Evolutionary conservation across 2,329 filamentous ascomycete species (phyloP).

Genomic region (Penicillium glabrum): DNA sequence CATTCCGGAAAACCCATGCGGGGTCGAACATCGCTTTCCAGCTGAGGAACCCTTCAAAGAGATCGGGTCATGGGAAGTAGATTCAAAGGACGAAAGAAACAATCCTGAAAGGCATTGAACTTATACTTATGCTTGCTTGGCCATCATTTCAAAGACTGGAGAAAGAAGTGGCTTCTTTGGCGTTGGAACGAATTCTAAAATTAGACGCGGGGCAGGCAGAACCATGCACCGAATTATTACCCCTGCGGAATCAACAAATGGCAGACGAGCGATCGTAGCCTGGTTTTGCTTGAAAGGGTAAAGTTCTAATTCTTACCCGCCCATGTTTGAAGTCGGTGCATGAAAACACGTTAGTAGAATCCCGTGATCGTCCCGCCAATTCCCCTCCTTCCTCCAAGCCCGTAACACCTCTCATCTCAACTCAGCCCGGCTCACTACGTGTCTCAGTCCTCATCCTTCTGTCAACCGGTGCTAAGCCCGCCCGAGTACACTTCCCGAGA

Average conservation of each 20-base stretch:
- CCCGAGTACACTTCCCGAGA: neutral
- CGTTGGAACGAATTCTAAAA: neutral
- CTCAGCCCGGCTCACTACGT: neutral
- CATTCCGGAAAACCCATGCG: neutral
- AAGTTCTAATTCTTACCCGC: neutral
- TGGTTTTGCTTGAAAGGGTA: neutral
- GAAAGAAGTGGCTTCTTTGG: neutral
- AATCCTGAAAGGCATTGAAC: neutral
- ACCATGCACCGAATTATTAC: neutral
- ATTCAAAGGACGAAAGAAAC: neutral
- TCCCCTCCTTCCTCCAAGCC: neutral
- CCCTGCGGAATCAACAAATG: neutral
- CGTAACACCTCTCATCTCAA: neutral
- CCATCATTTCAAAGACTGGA: neutral
- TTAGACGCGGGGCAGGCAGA: neutral
- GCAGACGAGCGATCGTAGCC: neutral
- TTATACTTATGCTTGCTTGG: neutral
- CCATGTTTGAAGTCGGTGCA: neutral
- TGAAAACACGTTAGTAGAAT: neutral
- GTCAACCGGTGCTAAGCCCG: neutral
- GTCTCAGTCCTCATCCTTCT: neutral
- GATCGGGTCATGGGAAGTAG: neutral
- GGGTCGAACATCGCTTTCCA: neutral
- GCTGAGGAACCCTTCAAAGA: neutral
- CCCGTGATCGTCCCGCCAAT: slow-evolving; percentile 18